Evolutionary conservation across 139 green algal species (phyloP).

Genomic region (Spirogloea muscicola): DNA sequence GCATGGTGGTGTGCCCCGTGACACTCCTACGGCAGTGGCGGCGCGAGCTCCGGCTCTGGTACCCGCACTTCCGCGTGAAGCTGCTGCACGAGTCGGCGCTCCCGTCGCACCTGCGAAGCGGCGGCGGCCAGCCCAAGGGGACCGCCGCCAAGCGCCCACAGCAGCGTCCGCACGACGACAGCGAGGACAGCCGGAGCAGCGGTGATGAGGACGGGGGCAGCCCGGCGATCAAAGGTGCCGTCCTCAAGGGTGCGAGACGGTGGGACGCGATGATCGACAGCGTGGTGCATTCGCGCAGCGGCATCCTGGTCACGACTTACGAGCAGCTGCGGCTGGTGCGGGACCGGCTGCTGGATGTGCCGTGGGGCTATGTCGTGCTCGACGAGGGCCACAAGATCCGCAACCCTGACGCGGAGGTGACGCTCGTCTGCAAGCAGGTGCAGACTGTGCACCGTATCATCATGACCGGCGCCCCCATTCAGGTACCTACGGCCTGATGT

Average conservation of each 20-base stretch:
- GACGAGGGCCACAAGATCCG: conserved; percentile 93
- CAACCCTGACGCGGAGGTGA: conserved; percentile 93
- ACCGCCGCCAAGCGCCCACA: too few species aligned
- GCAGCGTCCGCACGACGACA: too few species aligned
- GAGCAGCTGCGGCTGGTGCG: conserved; percentile 73
- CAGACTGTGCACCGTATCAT: conserved; percentile 70
- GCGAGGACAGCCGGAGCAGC: too few species aligned
- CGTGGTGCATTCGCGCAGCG: conserved; percentile 14
- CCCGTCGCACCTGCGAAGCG: too few species aligned
- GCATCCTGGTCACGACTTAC: conserved; percentile 87
- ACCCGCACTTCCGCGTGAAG: conserved; percentile 60
- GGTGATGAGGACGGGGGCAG: too few species aligned
- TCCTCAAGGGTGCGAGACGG: not conserved
- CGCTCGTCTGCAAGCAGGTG: conserved; percentile 72
- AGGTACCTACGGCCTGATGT: too few species aligned
- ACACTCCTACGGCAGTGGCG: conserved; percentile 95
- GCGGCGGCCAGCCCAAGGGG: too few species aligned
- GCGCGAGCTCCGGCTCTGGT: conserved; percentile 80
- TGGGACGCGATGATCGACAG: conserved; percentile 4
- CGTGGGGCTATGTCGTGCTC: conserved; percentile 87
- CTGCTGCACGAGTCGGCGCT: conserved; percentile 79
- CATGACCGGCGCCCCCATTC: conserved; percentile 86
- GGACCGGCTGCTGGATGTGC: conserved; percentile 67
- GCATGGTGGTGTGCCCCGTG: conserved; percentile 84
- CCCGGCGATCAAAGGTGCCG: too few species aligned